Percentiles rank a stretch among this genome's conserved stretches.
These are phyloP conservation scores for Microdochium bolleyi DNA, from an alignment of 2,329 filamentous ascomycete species.

Conservation along the genomic window DNA sequence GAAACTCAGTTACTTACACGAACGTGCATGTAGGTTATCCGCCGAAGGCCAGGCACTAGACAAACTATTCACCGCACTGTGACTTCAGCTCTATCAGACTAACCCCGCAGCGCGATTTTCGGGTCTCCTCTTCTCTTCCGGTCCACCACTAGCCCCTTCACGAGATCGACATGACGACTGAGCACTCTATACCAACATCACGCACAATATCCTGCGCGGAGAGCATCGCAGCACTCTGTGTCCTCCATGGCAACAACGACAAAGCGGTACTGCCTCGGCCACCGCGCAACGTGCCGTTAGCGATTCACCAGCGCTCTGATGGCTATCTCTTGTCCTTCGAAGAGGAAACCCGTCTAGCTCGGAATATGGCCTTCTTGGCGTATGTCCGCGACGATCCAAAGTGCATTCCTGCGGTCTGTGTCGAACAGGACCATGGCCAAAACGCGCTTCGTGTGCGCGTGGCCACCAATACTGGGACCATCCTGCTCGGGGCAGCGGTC, in stretches of 20 bases:
- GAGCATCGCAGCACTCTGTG: neutral
- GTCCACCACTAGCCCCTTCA: too few species aligned
- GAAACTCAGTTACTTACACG: too few species aligned
- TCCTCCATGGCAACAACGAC: neutral
- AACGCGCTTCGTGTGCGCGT: conserved; percentile 16
- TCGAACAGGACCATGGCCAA: conserved; percentile 13
- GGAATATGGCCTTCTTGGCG: conserved; percentile 23
- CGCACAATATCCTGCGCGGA: too few species aligned
- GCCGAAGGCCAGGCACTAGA: too few species aligned
- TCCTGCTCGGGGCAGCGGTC: conserved; percentile 3
- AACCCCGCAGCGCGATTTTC: too few species aligned
- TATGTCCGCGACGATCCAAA: conserved; percentile 16
- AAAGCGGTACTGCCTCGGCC: neutral
- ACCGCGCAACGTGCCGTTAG: neutral
- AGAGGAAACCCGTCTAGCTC: conserved; percentile 18
- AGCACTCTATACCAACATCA: too few species aligned
- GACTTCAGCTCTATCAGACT: too few species aligned
- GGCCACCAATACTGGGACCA: conserved; percentile 20
- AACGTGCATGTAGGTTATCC: too few species aligned
- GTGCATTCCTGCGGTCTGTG: conserved; percentile 24
- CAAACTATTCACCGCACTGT: too few species aligned
- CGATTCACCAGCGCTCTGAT: neutral
- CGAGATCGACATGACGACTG: too few species aligned
- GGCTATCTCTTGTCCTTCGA: conserved; percentile 20
- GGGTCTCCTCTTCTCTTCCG: too few species aligned